Conservation (phyloP, 225 moss, liverwort and hornwort species). For the Anthoceros angustus region DNA sequence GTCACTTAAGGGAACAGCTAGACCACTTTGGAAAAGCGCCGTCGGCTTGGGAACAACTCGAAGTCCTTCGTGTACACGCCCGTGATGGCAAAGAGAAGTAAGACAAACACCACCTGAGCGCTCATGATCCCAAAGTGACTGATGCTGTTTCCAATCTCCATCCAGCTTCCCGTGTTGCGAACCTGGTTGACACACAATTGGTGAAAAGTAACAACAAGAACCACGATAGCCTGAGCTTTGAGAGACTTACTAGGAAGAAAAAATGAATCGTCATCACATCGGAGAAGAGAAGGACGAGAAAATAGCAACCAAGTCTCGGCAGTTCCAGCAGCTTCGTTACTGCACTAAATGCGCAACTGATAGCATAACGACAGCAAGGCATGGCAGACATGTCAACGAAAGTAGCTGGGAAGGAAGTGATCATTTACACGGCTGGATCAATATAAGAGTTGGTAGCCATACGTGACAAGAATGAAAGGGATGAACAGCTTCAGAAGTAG, state of each 20-base stretch:
- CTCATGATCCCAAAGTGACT: constrained; percentile 99
- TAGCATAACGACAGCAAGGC: constrained; percentile 1
- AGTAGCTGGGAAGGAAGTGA: not conserved
- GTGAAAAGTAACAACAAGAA: not conserved
- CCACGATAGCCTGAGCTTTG: not conserved
- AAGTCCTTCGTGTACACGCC: constrained; percentile 64
- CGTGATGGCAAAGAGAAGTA: constrained; percentile 89
- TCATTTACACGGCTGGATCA: not conserved
- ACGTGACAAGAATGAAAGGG: constrained; percentile 90
- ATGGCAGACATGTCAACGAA: not conserved
- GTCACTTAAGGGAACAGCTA: not conserved
- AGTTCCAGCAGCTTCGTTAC: constrained; percentile 67
- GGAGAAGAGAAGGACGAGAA: constrained; percentile 72
- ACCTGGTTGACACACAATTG: constrained; percentile 36
- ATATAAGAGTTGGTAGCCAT: constrained; percentile 11
- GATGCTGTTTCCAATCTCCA: constrained; percentile 97
- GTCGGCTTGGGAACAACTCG: constrained; percentile 21
- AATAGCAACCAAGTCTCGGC: constrained; percentile 92
- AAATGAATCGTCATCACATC: constrained; percentile 99
- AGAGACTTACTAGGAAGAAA: constrained; percentile 75
- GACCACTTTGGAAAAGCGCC: not conserved
- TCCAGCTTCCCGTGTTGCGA: constrained; percentile 88
- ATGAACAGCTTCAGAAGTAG: constrained; percentile 91
- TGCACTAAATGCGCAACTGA: constrained; percentile 84
- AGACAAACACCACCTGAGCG: constrained; percentile 90